Evolutionary conservation across 768 basidiomycete species (phyloP), one percentile per base, ranked within the genome.

Genomic region (Gymnopilus junonius): DNA sequence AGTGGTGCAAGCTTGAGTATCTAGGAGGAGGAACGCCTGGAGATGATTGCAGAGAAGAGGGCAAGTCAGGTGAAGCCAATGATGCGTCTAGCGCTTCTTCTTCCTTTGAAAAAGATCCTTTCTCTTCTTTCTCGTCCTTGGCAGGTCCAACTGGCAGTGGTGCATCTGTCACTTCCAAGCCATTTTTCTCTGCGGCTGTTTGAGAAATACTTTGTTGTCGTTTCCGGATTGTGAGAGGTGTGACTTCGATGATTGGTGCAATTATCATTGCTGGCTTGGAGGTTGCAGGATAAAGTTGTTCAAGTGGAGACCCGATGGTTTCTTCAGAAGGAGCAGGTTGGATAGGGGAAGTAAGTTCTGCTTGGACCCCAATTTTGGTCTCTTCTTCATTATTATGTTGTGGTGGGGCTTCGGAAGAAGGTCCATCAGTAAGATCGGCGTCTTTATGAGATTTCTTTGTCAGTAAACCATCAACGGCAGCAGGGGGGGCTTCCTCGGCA

Each of bases 141-240:
- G 8, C 48, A 7, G 27, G 27, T 17, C 32, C 14, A 32, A 14
- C 29, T n/a, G 48, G 32, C n/a, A 15, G 20, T 10, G 21, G 12
- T 25, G 54, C 23, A 25, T 21, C 7, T n/a, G 50, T 42, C 10
- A 29, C 21, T 21, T 32, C 46, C n/a, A 25, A 35, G 53, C 14
- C 15, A 27, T 8, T 35, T n/a, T 15, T 55, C 48, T 45, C n/a
- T 39, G 15, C 48, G 11, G 40, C 17, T 29, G 46, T 58, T 27
- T 48, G 31, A 8, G 59, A 37, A 25, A 62, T 23, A 15, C 58
- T 59, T 11, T 42, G 54, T 21, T 32, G 55, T 20, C 63, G 58
- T 51, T 67, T 65, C 11, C 58, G 54, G n/a, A 65, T 61, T 15
- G 50, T 46, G 14, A 69, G 55, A 21, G 68, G 65, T 21, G 27